Evolutionary conservation across 805 yeast species (phyloP).

Genomic region (Alloascoidea hylecoeti): DNA sequence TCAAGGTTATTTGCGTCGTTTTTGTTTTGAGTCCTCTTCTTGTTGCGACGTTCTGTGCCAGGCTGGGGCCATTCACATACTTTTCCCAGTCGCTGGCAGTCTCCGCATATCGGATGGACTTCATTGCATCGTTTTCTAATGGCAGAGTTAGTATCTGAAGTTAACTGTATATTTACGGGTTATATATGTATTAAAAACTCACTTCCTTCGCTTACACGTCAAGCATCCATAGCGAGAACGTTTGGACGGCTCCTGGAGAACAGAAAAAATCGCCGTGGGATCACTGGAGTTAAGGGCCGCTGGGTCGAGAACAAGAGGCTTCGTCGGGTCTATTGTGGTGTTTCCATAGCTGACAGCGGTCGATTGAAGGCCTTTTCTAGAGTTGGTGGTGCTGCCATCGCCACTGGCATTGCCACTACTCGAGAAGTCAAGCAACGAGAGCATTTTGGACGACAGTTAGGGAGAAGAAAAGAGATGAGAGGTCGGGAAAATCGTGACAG

Average conservation of each 20-base stretch:
- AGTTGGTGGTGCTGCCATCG: not conserved
- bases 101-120: slow-evolving; percentile 47
- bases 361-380: not conserved
- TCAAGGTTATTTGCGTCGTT: too few species aligned
- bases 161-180: too few species aligned
- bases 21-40: slow-evolving; percentile 10
- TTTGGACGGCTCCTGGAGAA: slow-evolving; percentile 1
- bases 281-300: not conserved
- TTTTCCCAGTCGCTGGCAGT: slow-evolving; percentile 50
- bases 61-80: slow-evolving; percentile 66
- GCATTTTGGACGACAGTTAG: too few species aligned
- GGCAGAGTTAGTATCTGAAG: too few species aligned
- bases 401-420: not conserved
- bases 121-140: slow-evolving; percentile 56
- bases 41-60: slow-evolving; percentile 39
- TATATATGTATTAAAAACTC: slow-evolving; percentile 5
- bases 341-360: not conserved
- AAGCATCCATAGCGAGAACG: slow-evolving; percentile 38
- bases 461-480: too few species aligned
- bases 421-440: not conserved
- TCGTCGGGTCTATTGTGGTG: not conserved
- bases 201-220: slow-evolving; percentile 62
- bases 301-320: not conserved
- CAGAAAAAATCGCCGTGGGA: not conserved
- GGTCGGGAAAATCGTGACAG: too few species aligned